These are phyloP conservation scores for Alternaria postmessia DNA, from an alignment of 2,329 filamentous ascomycete genomes.

Conservation along the genomic window DNA sequence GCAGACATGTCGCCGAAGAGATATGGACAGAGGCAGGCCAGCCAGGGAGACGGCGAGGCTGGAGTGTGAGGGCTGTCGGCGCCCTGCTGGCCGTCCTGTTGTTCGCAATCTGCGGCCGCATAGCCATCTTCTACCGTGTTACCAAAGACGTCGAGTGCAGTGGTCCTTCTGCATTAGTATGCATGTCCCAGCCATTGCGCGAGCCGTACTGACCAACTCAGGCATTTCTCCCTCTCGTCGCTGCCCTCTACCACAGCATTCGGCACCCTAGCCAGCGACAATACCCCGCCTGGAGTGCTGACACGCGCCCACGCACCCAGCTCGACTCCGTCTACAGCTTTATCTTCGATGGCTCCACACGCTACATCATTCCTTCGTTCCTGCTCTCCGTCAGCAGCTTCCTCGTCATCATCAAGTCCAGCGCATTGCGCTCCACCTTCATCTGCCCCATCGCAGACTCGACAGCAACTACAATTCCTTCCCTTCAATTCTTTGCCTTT, in stretches of 20 bases:
- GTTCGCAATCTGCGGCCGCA: slow-evolving; percentile 43
- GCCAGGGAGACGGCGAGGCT: slow-evolving; percentile 21
- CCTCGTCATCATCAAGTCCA: slow-evolving; percentile 40
- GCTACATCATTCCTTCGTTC: slow-evolving; percentile 43
- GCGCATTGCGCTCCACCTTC: slow-evolving; percentile 41
- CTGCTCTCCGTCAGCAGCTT: slow-evolving; percentile 44
- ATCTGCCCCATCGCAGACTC: slow-evolving; percentile 42
- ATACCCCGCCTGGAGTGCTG: slow-evolving; percentile 41
- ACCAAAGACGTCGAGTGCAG: slow-evolving; percentile 44
- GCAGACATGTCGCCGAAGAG: slow-evolving; percentile 34
- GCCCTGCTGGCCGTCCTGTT: slow-evolving; percentile 38
- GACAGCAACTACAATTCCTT: slow-evolving; percentile 35
- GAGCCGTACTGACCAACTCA: slow-evolving; percentile 24
- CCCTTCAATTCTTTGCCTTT: slow-evolving; percentile 42
- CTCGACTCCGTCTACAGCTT: slow-evolving; percentile 40
- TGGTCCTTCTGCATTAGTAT: slow-evolving; percentile 36
- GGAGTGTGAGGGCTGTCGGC: slow-evolving; percentile 32
- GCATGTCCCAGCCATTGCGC: neutral
- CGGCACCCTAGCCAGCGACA: slow-evolving; percentile 36
- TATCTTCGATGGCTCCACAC: slow-evolving; percentile 38
- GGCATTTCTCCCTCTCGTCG: slow-evolving; percentile 44
- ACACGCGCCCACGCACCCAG: slow-evolving; percentile 29
- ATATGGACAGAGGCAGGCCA: slow-evolving; percentile 36
- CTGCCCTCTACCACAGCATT: slow-evolving; percentile 43
- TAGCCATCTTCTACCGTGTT: slow-evolving; percentile 42